Evolutionary conservation across 495 filamentous ascomycete genomes (phyloP).

Genomic region (Talaromyces ruber): DNA sequence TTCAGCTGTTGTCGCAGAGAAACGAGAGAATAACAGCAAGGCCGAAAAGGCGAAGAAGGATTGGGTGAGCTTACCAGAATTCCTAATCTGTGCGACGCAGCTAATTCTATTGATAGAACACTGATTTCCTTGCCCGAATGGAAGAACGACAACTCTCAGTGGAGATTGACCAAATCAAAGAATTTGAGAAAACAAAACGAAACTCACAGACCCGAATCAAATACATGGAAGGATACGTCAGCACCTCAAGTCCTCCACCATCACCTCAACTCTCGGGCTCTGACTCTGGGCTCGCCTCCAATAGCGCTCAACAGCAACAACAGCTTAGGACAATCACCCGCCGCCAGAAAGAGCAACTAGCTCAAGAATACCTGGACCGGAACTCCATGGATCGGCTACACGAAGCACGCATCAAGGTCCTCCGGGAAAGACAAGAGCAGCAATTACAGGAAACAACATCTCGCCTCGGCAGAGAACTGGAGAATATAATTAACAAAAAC

Average conservation of each 20-base stretch:
- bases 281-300: slow-evolving; percentile 11
- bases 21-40: slow-evolving; percentile 21
- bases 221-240: slow-evolving; percentile 74
- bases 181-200: slow-evolving; percentile 47
- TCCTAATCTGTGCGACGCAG: slow-evolving; percentile 25
- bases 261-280: slow-evolving; percentile 18
- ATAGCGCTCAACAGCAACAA: background rate
- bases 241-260: slow-evolving; percentile 40
- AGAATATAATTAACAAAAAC: slow-evolving; percentile 43
- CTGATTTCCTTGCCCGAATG: slow-evolving; percentile 44
- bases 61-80: slow-evolving; percentile 39
- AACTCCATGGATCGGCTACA: slow-evolving; percentile 65
- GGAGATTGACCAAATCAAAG: slow-evolving; percentile 54
- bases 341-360: slow-evolving; percentile 48
- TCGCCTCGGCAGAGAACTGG: slow-evolving; percentile 57
- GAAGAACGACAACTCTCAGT: slow-evolving; percentile 69
- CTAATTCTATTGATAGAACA: slow-evolving; percentile 21
- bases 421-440: slow-evolving; percentile 67
- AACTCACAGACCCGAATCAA: slow-evolving; percentile 62
- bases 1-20: slow-evolving; percentile 22
- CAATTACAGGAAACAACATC: slow-evolving; percentile 56
- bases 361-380: slow-evolving; percentile 60
- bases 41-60: slow-evolving; percentile 41
- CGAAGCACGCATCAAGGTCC: slow-evolving; percentile 66
- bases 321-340: slow-evolving; percentile 22